A percentile compares a stretch with the other conserved stretches of the same genome.
These are phyloP conservation scores for Cerrena zonata DNA, from an alignment of 1,284 basidiomycete species.

Conservation along the genomic window DNA sequence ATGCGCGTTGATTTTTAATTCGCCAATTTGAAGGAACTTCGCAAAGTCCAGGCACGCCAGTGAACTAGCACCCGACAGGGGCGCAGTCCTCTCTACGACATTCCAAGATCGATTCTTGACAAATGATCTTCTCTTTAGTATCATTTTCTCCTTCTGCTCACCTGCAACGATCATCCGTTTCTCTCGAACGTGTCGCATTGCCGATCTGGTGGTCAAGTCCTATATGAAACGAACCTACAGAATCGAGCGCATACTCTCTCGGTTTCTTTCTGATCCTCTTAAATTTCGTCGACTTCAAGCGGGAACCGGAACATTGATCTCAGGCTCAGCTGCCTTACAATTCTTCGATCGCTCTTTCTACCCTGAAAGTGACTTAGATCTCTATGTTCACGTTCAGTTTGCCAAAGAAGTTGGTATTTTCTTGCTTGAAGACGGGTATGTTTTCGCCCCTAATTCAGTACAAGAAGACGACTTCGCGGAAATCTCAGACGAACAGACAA, in stretches of 20 bases:
- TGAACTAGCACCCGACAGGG: too few species aligned
- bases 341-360: conserved; percentile 41
- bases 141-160: conserved; percentile 17
- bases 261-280: conserved; percentile 26
- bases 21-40: too few species aligned
- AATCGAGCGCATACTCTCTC: conserved; percentile 21
- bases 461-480: conserved; percentile 17
- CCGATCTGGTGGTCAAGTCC: conserved; percentile 12
- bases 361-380: conserved; percentile 42
- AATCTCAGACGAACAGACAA: conserved; percentile 11
- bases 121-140: conserved; percentile 26
- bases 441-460: conserved; percentile 13
- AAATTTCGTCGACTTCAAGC: conserved; percentile 41
- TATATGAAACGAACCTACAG: conserved; percentile 21
- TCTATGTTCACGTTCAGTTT: conserved; percentile 27
- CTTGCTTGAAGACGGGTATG: conserved; percentile 18
- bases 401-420: conserved; percentile 18
- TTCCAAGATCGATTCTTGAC: conserved; percentile 9
- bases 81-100: too few species aligned
- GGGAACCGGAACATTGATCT: conserved; percentile 38
- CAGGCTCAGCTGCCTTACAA: conserved; percentile 46
- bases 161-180: conserved; percentile 19
- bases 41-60: too few species aligned
- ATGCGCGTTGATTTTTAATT: too few species aligned
- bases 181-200: conserved; percentile 16